Conservation (phyloP, 495 filamentous ascomycete species). For the Polyplosphaeria fusca region DNA sequence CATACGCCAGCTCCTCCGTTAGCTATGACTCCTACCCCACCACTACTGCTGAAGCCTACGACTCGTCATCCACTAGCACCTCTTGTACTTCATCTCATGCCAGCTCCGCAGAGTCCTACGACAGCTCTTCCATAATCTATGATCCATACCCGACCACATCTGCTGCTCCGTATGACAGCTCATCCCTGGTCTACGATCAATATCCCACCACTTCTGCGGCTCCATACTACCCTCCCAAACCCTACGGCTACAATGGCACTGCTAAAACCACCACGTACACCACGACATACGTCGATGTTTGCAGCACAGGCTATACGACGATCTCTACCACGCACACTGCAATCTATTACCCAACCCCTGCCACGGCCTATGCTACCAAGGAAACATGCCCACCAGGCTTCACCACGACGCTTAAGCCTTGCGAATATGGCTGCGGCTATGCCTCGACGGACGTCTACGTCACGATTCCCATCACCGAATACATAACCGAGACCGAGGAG, state of each 20-base stretch:
- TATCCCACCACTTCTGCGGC: neutral
- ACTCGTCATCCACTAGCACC: neutral
- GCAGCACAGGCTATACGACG: slow-evolving; percentile 9
- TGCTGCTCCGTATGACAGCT: neutral
- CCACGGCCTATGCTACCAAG: neutral
- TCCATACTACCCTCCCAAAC: neutral
- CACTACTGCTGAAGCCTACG: neutral
- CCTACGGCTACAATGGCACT: neutral
- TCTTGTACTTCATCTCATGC: neutral
- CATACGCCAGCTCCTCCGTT: neutral
- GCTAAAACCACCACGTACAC: neutral
- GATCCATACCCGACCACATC: neutral
- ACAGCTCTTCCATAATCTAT: neutral
- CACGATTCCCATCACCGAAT: slow-evolving; percentile 1
- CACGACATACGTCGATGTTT: slow-evolving; percentile 6
- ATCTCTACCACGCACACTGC: neutral
- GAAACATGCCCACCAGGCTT: neutral
- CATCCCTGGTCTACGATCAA: neutral
- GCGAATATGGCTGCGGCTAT: slow-evolving; percentile 3
- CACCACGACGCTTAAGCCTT: slow-evolving; percentile 3
- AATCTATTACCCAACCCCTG: neutral
- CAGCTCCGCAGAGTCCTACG: neutral
- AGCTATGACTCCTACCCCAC: neutral
- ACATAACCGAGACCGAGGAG: neutral
- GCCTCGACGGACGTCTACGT: slow-evolving; percentile 4